Evolutionary conservation across 164 flowering plant species (phyloP).

Genomic region (Vitis riparia): DNA sequence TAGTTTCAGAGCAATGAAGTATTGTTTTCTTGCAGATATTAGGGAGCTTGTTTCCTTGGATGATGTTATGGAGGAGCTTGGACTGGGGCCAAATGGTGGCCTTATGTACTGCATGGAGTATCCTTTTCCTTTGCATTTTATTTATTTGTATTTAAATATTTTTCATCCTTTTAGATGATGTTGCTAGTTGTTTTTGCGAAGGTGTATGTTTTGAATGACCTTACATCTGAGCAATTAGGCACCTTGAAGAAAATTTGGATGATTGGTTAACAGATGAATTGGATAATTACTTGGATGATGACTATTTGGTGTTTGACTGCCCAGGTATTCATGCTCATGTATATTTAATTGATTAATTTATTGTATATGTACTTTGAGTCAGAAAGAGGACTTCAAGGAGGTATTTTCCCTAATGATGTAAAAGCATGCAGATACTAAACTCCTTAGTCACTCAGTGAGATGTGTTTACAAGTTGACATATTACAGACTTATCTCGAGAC

Average conservation of each 20-base stretch:
- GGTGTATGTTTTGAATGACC: constrained; percentile 27
- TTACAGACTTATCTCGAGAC: too few species aligned
- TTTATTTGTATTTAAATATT: neutral
- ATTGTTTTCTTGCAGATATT: constrained; percentile 60
- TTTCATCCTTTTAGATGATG: neutral
- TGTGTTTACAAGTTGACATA: too few species aligned
- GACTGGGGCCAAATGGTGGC: constrained; percentile 94
- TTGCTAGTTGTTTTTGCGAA: neutral
- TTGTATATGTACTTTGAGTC: too few species aligned
- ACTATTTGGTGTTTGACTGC: constrained; percentile 93
- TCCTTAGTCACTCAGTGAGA: too few species aligned
- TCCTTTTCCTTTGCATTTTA: constrained; percentile 39
- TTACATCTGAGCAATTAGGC: constrained; percentile 50
- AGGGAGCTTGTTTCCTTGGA: constrained; percentile 91
- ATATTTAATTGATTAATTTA: neutral
- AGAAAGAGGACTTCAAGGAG: too few species aligned
- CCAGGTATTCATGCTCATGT: constrained; percentile 62
- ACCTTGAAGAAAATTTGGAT: constrained; percentile 87
- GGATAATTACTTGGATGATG: constrained; percentile 87
- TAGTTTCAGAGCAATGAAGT: neutral
- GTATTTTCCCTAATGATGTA: too few species aligned
- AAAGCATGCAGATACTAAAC: too few species aligned
- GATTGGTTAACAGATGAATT: constrained; percentile 89
- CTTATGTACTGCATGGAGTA: constrained; percentile 99
- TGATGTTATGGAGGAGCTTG: constrained; percentile 97